Base-by-base conservation (phyloP, 148 eudicot genomes). In the Nepenthes mirabilis region DNA sequence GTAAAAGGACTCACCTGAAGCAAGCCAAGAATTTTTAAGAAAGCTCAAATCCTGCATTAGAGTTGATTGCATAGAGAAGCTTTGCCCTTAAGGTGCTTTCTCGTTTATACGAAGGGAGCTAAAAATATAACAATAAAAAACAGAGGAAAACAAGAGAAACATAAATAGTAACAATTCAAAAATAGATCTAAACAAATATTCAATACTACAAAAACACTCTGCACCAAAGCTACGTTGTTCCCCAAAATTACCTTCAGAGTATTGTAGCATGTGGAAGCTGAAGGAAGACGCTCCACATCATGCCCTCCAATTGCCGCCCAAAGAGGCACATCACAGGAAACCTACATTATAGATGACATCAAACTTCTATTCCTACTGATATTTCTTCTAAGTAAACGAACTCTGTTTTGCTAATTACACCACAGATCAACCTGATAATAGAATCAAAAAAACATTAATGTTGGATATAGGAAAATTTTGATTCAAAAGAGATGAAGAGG, bases 241-340 rank as follows among this genome's bases (percentile, higher is more conserved):
- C 14, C 13, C 1, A 0, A n/a, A 49, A 49, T 2, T 49, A 93
- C 98, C 96, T 93, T 93, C 57, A 93, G 77, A 79, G 98, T 93
- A 72, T 93, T 93, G 71, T 93, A 93, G 79, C 98, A 93, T 13
- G 98, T 86, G 55, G 98, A 88, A 75, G 98, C 95, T 69, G 98
- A 93, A 64, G 98, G 98, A 77, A 93, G 90, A 63, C 98, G 80
- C 65, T 93, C 98, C 65, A 93, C 94, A 77, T 93, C 98, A 56
- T 93, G 98, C 36, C 98, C 98, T 52, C 98, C 98, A 60, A 93
- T 68, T 7, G 91, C 52, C 54, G 96, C 98, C 98, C 94, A 93
- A 36, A 93, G 73, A 14, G 98, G 95, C 65, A 82, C 64, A 67
- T 93, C 98, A 62, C 96, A 83, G 12, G 82, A 68, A 70, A 93